Conservation (phyloP, 2,329 filamentous ascomycete species). For the Talaromyces sp. region DNA sequence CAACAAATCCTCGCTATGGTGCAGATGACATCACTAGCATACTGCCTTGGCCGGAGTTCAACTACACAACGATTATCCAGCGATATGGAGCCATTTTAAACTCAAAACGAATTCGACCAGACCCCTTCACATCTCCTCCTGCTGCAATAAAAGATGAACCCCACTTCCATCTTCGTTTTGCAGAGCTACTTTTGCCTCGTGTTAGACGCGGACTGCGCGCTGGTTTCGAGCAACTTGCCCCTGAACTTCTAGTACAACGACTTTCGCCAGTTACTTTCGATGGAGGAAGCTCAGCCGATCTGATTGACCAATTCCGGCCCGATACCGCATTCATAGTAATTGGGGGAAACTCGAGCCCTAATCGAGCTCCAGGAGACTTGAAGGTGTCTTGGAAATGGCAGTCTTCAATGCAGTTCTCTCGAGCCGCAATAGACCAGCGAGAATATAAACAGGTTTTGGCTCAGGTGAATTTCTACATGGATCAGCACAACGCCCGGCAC, state of each 20-base stretch:
- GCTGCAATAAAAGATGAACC: neutral
- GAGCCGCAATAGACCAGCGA: neutral
- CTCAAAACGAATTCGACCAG: neutral
- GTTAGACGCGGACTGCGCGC: constrained; percentile 1
- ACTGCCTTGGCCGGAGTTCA: neutral
- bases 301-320: neutral
- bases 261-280: neutral
- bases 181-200: neutral
- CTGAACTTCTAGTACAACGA: neutral
- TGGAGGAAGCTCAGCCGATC: neutral
- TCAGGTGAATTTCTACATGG: constrained; percentile 21
- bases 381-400: constrained; percentile 8
- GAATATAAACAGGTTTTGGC: constrained; percentile 17
- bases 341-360: neutral
- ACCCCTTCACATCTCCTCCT: constrained; percentile 2
- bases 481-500: constrained; percentile 18
- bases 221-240: neutral
- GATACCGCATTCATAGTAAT: neutral
- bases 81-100: neutral
- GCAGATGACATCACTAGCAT: neutral
- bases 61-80: neutral
- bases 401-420: neutral
- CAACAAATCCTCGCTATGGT: neutral
- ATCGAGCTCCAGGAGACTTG: neutral
- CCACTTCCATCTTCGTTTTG: neutral